Conservation (phyloP, 2,329 filamentous ascomycete species). For the Keithomyces neogunnii region DNA sequence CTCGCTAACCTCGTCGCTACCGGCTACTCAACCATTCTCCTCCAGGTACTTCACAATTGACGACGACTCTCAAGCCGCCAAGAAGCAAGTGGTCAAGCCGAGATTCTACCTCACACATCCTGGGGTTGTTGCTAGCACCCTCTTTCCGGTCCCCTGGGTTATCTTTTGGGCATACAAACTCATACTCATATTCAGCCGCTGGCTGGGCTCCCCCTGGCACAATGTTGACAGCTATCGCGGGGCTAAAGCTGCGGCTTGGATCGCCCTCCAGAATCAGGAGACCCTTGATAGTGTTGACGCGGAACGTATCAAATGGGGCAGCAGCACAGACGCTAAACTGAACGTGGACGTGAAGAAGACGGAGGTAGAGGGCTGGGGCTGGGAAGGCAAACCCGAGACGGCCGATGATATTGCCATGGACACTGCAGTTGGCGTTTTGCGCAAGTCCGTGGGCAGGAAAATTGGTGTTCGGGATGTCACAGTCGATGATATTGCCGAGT, state of each 20-base stretch:
- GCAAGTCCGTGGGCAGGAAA: slow-evolving; percentile 49
- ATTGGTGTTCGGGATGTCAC: slow-evolving; percentile 50
- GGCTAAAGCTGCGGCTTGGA: slow-evolving; percentile 68
- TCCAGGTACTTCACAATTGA: slow-evolving; percentile 42
- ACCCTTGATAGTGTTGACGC: slow-evolving; percentile 48
- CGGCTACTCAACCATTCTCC: slow-evolving; percentile 51
- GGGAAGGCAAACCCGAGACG: slow-evolving; percentile 48
- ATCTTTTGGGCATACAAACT: slow-evolving; percentile 62
- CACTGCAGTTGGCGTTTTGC: slow-evolving; percentile 35
- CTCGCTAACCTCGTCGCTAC: slow-evolving; percentile 62
- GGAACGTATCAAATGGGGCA: slow-evolving; percentile 73
- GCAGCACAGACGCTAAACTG: slow-evolving; percentile 52
- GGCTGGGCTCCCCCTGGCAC: slow-evolving; percentile 85
- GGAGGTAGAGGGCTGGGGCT: slow-evolving; percentile 83
- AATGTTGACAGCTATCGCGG: slow-evolving; percentile 66
- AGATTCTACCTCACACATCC: slow-evolving; percentile 76
- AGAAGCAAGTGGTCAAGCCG: slow-evolving; percentile 29
- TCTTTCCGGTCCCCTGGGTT: slow-evolving; percentile 65
- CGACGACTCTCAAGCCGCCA: slow-evolving; percentile 11
- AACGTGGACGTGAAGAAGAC: slow-evolving; percentile 60
- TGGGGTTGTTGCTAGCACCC: slow-evolving; percentile 73
- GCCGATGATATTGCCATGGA: slow-evolving; percentile 33
- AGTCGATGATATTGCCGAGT: slow-evolving; percentile 48
- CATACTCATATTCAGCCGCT: slow-evolving; percentile 63
- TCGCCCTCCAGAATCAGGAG: slow-evolving; percentile 60